phyloP scores from a whole-genome alignment of 306 rosid genomes.

The Lathyrus sativus region DNA sequence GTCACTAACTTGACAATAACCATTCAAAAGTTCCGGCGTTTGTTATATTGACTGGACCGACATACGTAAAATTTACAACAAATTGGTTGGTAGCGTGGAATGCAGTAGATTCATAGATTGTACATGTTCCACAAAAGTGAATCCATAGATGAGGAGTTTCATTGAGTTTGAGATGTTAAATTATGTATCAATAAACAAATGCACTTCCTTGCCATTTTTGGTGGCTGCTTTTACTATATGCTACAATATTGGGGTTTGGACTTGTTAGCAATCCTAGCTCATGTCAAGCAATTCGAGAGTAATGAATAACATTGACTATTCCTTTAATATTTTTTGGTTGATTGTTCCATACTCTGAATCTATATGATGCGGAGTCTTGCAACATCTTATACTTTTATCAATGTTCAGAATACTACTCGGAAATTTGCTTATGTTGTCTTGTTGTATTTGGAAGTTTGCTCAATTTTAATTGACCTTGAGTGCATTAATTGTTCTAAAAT shows the following conservation, averaged over 20 bases:
- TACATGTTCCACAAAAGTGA: slow-evolving; percentile 25
- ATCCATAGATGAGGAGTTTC: slow-evolving; percentile 25
- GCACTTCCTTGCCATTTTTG: slow-evolving; percentile 14
- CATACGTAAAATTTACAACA: not conserved
- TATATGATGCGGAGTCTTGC: slow-evolving; percentile 2
- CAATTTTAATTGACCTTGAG: not conserved
- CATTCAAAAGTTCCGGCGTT: slow-evolving; percentile 26
- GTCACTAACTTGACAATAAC: slow-evolving; percentile 35
- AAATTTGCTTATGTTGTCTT: not conserved
- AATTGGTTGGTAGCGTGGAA: slow-evolving; percentile 34
- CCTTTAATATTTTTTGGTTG: not conserved
- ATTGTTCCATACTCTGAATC: not conserved
- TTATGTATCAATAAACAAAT: slow-evolving; percentile 20
- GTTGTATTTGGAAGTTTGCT: not conserved
- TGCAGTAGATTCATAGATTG: slow-evolving; percentile 29
- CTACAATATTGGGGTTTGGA: not conserved
- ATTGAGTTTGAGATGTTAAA: slow-evolving; percentile 11
- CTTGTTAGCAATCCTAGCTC: slow-evolving; percentile 13
- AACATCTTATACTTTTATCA: not conserved
- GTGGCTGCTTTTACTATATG: slow-evolving; percentile 20
- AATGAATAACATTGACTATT: slow-evolving; percentile 12
- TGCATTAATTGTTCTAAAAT: too few species aligned
- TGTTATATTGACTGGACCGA: slow-evolving; percentile 21
- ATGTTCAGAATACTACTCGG: not conserved
- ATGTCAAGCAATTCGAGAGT: not conserved